phyloP scores from a whole-genome alignment of 2,329 filamentous ascomycete species.

The Chaetomium sp. region DNA sequence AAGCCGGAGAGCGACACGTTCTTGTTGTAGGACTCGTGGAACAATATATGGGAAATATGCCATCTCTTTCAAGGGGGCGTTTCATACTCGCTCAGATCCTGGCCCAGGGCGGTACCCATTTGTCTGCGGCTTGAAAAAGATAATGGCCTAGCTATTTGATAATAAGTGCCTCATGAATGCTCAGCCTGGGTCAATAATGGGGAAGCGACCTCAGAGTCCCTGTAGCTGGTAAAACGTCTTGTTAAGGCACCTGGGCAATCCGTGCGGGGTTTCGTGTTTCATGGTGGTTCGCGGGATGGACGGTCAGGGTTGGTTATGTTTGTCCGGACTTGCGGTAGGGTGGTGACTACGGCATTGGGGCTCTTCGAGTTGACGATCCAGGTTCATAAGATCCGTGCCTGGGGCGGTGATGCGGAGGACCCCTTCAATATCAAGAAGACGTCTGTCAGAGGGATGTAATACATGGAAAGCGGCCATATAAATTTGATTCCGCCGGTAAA shows the following conservation, averaged over 20 bases:
- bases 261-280: not conserved
- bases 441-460: conserved; percentile 5
- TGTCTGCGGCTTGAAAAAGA: not conserved
- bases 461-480: too few species aligned
- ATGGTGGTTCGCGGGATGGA: not conserved
- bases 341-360: not conserved
- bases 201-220: not conserved
- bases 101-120: not conserved
- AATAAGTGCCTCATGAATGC: not conserved
- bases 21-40: not conserved
- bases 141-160: too few species aligned
- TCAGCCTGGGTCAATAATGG: not conserved
- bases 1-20: not conserved
- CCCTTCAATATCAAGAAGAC: conserved; percentile 1
- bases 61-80: not conserved
- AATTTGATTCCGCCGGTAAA: too few species aligned
- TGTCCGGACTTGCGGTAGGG: too few species aligned
- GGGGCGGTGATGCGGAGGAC: conserved; percentile 2
- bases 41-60: not conserved
- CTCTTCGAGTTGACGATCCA: not conserved
- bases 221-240: not conserved
- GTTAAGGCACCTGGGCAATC: too few species aligned
- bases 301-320: not conserved
- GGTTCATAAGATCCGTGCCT: not conserved
- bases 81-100: not conserved